phyloP scores from a whole-genome alignment of 1,284 basidiomycete species.

The Spongispora temasekensis region DNA sequence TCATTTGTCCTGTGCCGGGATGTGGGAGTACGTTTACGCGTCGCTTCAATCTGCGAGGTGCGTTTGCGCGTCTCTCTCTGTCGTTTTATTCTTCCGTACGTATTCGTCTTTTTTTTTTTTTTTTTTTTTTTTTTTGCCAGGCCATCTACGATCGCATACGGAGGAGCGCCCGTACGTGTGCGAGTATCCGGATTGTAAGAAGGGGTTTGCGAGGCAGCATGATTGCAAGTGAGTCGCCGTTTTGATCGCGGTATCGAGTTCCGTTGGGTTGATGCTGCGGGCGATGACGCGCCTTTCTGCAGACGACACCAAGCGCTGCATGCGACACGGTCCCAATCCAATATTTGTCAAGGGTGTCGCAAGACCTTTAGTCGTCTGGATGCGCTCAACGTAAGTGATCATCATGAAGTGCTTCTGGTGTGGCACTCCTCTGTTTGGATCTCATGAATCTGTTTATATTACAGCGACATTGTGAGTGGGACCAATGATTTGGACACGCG shows the following conservation, averaged over 20 bases:
- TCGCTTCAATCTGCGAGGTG: constrained; percentile 81
- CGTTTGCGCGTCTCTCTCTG: constrained; percentile 29
- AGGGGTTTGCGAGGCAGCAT: constrained; percentile 92
- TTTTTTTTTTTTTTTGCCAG: too few relatives aligned
- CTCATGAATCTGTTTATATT: constrained; percentile 23
- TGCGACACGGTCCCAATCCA: constrained; percentile 78
- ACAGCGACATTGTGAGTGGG: constrained; percentile 37
- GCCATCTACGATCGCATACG: constrained; percentile 94
- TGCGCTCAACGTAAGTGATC: constrained; percentile 83
- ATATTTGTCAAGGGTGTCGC: constrained; percentile 89
- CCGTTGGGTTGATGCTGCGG: background rate
- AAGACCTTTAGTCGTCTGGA: constrained; percentile 94
- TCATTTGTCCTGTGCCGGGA: constrained; percentile 91
- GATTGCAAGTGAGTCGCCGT: constrained; percentile 83
- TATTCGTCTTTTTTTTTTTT: too few relatives aligned
- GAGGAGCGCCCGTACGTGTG: constrained; percentile 94
- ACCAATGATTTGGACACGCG: constrained; percentile 18
- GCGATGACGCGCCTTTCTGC: constrained; percentile 3
- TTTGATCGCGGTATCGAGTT: constrained; percentile 11
- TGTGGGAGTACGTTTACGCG: constrained; percentile 95
- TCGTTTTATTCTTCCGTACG: too few relatives aligned
- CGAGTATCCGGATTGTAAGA: constrained; percentile 90
- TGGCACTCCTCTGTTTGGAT: constrained; percentile 19
- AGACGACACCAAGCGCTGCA: constrained; percentile 89
- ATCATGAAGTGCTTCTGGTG: constrained; percentile 26